phyloP scores from a whole-genome alignment of 176 grass and related monocot species.

The Cocos nucifera region DNA sequence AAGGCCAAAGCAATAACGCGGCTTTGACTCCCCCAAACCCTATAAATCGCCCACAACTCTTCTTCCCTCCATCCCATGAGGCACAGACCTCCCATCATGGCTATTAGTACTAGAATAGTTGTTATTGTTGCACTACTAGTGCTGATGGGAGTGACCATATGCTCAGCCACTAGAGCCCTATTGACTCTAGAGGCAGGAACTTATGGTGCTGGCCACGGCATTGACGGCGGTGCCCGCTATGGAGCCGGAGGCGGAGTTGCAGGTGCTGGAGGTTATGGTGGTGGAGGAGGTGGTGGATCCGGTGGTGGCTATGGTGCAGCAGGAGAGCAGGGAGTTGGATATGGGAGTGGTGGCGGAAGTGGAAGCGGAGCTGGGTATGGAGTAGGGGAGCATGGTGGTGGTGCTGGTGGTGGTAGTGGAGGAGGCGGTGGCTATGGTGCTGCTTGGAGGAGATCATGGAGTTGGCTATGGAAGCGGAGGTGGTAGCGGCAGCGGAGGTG shows the following conservation, averaged over 20 bases:
- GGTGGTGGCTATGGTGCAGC: no score
- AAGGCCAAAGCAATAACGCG: no score
- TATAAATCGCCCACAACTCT: no score
- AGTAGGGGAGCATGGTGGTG: no score
- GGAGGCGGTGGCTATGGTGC: no score
- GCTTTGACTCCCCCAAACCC: no score
- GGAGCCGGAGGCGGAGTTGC: slow-evolving; percentile 1
- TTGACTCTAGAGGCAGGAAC: slow-evolving; percentile 6
- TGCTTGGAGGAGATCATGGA: no score
- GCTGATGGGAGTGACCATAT: slow-evolving; percentile 20
- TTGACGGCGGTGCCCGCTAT: slow-evolving; percentile 1
- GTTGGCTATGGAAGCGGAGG: not conserved
- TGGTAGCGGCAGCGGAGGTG: not conserved
- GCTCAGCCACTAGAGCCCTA: slow-evolving; percentile 27
- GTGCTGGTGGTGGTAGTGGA: no score
- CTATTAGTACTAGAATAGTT: not conserved
- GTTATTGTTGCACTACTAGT: slow-evolving; percentile 18
- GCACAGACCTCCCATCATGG: slow-evolving; percentile 4
- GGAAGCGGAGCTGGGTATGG: no score
- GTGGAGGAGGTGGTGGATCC: not conserved
- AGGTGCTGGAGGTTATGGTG: slow-evolving; percentile 11
- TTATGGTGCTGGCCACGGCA: slow-evolving; percentile 1
- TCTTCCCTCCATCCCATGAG: no score
- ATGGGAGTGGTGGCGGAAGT: no score
- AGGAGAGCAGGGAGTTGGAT: no score